Conservation (phyloP, 257 asterid genomes). For the Fraxinus cuspidata region DNA sequence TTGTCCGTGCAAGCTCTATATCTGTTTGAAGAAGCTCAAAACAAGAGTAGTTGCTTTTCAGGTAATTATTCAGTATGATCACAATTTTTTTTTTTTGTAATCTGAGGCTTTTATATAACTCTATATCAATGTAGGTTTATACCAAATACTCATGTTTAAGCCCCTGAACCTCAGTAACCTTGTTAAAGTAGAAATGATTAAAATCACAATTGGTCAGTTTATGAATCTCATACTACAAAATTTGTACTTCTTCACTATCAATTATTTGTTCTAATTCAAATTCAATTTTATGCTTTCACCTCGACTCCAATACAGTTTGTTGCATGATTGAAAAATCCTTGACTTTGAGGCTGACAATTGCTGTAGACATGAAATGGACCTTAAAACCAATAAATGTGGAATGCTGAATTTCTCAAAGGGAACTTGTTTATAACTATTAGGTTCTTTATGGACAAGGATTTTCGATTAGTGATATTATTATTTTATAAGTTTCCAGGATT, state of each 20-base stretch:
- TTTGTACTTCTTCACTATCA: neutral
- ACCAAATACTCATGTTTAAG: neutral
- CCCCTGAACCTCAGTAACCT: neutral
- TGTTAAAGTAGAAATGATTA: neutral
- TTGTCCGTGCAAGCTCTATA: constrained; percentile 29
- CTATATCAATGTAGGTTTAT: constrained; percentile 13
- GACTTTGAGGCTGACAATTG: no score
- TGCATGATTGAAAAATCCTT: neutral
- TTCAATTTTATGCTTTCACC: neutral
- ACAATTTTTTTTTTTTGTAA: constrained; percentile 35
- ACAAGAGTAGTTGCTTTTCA: constrained; percentile 18
- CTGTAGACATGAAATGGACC: neutral
- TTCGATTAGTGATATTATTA: no score
- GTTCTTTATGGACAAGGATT: no score
- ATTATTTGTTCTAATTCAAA: neutral
- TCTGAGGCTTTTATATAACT: constrained; percentile 18
- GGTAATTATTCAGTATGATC: neutral
- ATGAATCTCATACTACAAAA: neutral
- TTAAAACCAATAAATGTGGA: neutral
- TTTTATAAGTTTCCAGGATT: no score
- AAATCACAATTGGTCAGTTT: neutral
- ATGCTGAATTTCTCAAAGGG: neutral
- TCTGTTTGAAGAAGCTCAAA: constrained; percentile 21
- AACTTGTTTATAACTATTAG: no score
- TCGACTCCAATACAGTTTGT: neutral